Evolutionary conservation across 306 rosid genomes (phyloP).

Genomic region (Casuarina glauca): DNA sequence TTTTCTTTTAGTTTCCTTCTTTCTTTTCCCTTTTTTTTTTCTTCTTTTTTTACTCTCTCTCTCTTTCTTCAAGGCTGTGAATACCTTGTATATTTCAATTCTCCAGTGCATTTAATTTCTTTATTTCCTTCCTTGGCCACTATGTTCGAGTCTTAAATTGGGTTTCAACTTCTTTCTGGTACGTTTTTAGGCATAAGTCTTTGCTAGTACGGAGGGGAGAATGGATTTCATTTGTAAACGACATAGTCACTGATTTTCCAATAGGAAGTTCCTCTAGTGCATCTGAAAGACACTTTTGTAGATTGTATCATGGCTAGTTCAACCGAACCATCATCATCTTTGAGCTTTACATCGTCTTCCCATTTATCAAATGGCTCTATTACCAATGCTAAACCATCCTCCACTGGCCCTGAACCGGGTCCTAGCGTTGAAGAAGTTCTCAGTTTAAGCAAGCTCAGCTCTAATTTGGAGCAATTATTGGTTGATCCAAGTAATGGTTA

Average conservation of each 20-base stretch:
- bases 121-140: slow-evolving; percentile 3
- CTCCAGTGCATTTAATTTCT: too few species aligned
- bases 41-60: background rate
- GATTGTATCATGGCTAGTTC: slow-evolving; percentile 61
- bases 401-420: slow-evolving; percentile 44
- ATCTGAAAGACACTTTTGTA: background rate
- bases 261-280: too few species aligned
- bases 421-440: slow-evolving; percentile 73
- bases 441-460: slow-evolving; percentile 51
- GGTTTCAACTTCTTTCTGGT: slow-evolving; percentile 14
- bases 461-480: slow-evolving; percentile 52
- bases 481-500: slow-evolving; percentile 39
- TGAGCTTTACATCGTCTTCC: slow-evolving; percentile 85
- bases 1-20: background rate
- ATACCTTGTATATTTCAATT: background rate
- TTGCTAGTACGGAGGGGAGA: background rate
- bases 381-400: slow-evolving; percentile 46
- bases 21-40: background rate
- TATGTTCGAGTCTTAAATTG: background rate
- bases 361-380: slow-evolving; percentile 67
- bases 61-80: background rate
- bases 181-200: slow-evolving; percentile 11
- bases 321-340: slow-evolving; percentile 78
- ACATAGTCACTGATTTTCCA: too few species aligned
- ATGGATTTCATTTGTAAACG: too few species aligned